Base-by-base conservation (phyloP, 495 filamentous ascomycete genomes). In the Monascus purpureus region DNA sequence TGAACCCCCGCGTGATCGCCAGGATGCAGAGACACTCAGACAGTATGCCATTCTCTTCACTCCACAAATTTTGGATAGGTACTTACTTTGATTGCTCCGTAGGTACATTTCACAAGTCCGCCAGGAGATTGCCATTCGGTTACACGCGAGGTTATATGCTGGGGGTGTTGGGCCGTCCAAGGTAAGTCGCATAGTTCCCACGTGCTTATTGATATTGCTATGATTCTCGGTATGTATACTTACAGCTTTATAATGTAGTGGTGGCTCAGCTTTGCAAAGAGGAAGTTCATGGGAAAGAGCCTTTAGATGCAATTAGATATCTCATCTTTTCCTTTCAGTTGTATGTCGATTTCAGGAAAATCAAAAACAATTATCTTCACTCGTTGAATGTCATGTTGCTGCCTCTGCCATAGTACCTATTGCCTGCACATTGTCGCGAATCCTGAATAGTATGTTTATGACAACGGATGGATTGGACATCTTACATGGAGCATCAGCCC, bases 251-350 rank as follows among this genome's bases (percentile, higher is more conserved):
- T 31, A 6, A 6, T 19, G 13, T 37, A 80, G 74, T 96, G 87
- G 80, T 97, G 90, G 90, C 63, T 97, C 42, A 95, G 88, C 65
- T 97, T 94, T 55, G 80, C 81, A 29, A 97, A 96, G 73, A 75
- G 90, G 54, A 93, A 93, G 69, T 97, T 97, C 56, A 96, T 97
- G 92, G 87, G 87, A 48, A 95, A 94, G 70, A 75, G 73, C 45
- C 66, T 86, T 51, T 84, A 65, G 61, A 44, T 17, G 36, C 29
- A 17, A 29, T 29, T 34, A 19, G 35, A 20, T n/a, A n/a, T n/a
- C n/a, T n/a, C n/a, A n/a, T n/a, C n/a, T n/a, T 32, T 39, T 30
- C n/a, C 13, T 28, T 28, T 7, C 7, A 7, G n/a, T 25, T 25
- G n/a, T 25, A 25, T n/a, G n/a, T n/a, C n/a, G n/a, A n/a, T n/a